Conservation (phyloP, 2,329 filamentous ascomycete species). For the Westerdykella sp. region DNA sequence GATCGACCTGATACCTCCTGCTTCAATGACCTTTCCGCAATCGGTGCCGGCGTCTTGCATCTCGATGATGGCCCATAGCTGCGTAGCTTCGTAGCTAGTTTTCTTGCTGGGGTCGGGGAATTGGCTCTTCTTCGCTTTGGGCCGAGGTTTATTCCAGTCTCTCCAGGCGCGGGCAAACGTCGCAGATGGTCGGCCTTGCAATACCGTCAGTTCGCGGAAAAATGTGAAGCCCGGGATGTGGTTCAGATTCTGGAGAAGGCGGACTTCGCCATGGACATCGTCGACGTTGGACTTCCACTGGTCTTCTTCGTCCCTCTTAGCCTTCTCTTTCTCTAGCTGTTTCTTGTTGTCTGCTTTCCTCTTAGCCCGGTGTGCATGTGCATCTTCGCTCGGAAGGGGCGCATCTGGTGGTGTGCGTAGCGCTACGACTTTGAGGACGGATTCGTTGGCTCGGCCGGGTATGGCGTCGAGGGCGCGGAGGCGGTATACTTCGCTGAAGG, state of each 20-base stretch:
- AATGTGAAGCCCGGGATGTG: conserved; percentile 57
- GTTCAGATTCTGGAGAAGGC: conserved; percentile 53
- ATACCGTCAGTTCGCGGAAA: conserved; percentile 53
- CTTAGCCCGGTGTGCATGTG: conserved; percentile 5
- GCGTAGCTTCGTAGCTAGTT: conserved; percentile 47
- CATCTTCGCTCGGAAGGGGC: conserved; percentile 29
- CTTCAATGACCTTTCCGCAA: conserved; percentile 38
- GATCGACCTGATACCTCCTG: conserved; percentile 32
- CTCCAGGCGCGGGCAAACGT: conserved; percentile 46
- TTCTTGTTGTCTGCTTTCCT: conserved; percentile 46
- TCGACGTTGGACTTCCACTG: conserved; percentile 39
- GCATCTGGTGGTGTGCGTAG: conserved; percentile 30
- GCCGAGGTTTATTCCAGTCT: conserved; percentile 39
- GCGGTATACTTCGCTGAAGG: conserved; percentile 61
- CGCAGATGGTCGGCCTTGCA: conserved; percentile 51
- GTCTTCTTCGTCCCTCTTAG: conserved; percentile 34
- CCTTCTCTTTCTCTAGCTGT: conserved; percentile 19
- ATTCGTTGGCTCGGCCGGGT: conserved; percentile 34
- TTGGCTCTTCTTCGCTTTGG: conserved; percentile 42
- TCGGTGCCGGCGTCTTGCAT: conserved; percentile 61
- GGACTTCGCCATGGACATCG: conserved; percentile 44
- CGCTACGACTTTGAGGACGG: conserved; percentile 43
- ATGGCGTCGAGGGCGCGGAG: conserved; percentile 37
- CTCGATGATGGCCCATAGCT: conserved; percentile 59
- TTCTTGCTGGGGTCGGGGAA: conserved; percentile 54